These are phyloP conservation scores for Fusarium sacchari DNA, from an alignment of 2,329 filamentous ascomycete genomes.

Conservation along the genomic window DNA sequence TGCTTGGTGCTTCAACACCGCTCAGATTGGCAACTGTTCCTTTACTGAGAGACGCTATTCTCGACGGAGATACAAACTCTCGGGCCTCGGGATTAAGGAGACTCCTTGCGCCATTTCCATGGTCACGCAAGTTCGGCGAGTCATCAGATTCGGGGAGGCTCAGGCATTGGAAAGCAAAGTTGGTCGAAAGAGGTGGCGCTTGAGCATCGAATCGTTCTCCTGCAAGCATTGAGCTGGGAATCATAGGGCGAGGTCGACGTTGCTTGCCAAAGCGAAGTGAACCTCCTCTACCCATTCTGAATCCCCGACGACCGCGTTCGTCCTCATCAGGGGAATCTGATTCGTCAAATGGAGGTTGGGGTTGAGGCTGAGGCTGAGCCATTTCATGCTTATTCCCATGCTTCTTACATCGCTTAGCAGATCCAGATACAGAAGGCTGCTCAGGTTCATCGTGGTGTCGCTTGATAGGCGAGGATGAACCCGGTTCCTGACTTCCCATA, in stretches of 20 bases:
- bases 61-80: constrained; percentile 39
- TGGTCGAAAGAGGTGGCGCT: constrained; percentile 18
- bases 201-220: constrained; percentile 18
- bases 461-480: constrained; percentile 18
- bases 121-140: not conserved
- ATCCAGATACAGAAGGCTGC: not conserved
- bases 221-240: constrained; percentile 24
- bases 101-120: constrained; percentile 8
- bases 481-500: not conserved
- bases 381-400: not conserved
- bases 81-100: constrained; percentile 33
- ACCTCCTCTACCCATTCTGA: constrained; percentile 45
- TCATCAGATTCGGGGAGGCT: not conserved
- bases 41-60: not conserved
- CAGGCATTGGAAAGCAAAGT: constrained; percentile 23
- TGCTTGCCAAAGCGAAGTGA: constrained; percentile 49
- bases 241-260: constrained; percentile 37
- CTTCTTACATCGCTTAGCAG: constrained; percentile 33
- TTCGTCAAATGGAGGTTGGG: constrained; percentile 2
- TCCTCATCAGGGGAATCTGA: constrained; percentile 16
- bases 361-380: not conserved
- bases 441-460: constrained; percentile 22
- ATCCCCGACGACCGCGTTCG: constrained; percentile 32
- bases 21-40: not conserved
- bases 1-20: not conserved